These are phyloP conservation scores for Hanseniaspora hatyaiensis DNA, from an alignment of 805 yeast species.

Conservation along the genomic window DNA sequence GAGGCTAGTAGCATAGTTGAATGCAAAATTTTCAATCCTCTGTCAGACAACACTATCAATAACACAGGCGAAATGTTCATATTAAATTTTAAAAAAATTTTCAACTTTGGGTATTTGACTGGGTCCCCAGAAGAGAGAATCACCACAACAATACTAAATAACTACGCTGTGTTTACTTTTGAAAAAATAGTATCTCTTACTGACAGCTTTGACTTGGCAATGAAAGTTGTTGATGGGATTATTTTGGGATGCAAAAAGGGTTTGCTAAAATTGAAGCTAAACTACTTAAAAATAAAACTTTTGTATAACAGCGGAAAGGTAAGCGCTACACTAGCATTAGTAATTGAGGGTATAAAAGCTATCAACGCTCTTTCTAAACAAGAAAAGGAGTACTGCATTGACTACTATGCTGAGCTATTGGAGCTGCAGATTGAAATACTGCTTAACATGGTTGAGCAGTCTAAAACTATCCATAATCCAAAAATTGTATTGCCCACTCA, in stretches of 20 bases:
- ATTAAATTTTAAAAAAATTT: constrained; percentile 24
- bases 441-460: not conserved
- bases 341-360: constrained; percentile 24
- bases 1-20: constrained; percentile 66
- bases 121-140: constrained; percentile 29
- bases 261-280: constrained; percentile 26
- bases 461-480: too few species aligned
- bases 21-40: constrained; percentile 71
- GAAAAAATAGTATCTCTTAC: constrained; percentile 27
- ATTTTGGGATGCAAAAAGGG: constrained; percentile 17
- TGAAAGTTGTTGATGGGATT: constrained; percentile 23
- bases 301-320: constrained; percentile 29
- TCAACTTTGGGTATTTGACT: constrained; percentile 26
- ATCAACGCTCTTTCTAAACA: constrained; percentile 17
- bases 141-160: constrained; percentile 27
- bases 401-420: constrained; percentile 11
- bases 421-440: constrained; percentile 9
- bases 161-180: constrained; percentile 28
- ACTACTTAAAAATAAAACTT: constrained; percentile 23
- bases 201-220: constrained; percentile 23
- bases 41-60: constrained; percentile 32
- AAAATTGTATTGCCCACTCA: not conserved
- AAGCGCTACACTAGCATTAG: constrained; percentile 28
- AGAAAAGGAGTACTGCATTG: constrained; percentile 14
- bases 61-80: constrained; percentile 27